Evolutionary conservation across 2,329 filamentous ascomycete species (phyloP), one percentile per base, ranked within the genome.

Genomic region (Mollisia scopiformis): DNA sequence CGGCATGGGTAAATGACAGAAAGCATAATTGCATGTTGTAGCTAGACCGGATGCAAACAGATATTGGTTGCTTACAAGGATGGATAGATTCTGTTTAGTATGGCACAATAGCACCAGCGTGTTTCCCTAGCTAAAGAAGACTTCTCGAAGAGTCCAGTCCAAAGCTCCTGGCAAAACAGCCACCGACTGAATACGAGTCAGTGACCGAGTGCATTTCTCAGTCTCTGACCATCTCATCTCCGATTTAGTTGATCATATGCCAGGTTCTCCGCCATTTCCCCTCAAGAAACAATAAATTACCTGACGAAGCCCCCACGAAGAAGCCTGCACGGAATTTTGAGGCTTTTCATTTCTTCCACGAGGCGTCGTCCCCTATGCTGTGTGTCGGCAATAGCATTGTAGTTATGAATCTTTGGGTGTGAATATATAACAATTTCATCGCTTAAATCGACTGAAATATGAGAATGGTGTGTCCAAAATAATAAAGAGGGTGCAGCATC

Each of bases 241-340:
- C 11, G 10, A 11, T 19, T 30, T 14, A 19, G 23, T 14, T 27
- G 25, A 47, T 47, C 11, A 47, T 28, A 3, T 21, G 30, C 49
- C 49, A 51, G 49, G 49, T 51, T 51, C 49, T 51, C 49, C 49
- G 49, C 28, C 46, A 33, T 21, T 33, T 51, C 49, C 23, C 27
- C 43, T 49, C 43, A 16, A 27, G 13, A 30, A 49, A n/a, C 21
- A 49, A 28, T 27, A 6, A 14, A 27, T 47, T 47, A n/a, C 11
- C 14, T 33, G 30, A 39, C 35, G 8, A 13, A 7, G 43, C 14
- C 21, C 8, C 4, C 47, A 51, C 30, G 27, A 25, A 51, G 47
- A 51, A 33, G 30, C 27, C 25, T 49, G 13, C 46, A 49, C 46
- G 46, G 46, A 49, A 28, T 28, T 49, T 28, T n/a, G 39, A 43